A percentile compares a stretch with the other conserved stretches of the same genome.
Evolutionary conservation across 2,329 filamentous ascomycete genomes (phyloP).

Genomic region (Daldinia eschscholtzii): DNA sequence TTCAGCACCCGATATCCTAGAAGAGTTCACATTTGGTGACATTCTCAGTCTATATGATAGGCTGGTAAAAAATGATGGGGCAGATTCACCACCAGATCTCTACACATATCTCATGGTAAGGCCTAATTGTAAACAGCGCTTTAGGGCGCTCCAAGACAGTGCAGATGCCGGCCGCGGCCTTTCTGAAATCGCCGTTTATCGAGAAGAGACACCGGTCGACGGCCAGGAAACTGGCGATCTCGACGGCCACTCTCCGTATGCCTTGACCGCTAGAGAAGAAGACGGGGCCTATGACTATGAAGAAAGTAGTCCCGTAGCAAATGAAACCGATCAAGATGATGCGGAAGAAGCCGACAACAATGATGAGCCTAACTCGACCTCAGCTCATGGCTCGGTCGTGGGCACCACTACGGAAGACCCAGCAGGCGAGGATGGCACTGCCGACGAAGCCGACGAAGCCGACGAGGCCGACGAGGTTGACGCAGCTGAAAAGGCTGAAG

Average conservation of each 20-base stretch:
- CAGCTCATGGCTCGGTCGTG: slow-evolving; percentile 16
- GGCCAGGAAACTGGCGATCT: slow-evolving; percentile 36
- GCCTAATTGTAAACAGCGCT: slow-evolving; percentile 51
- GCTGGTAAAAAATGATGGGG: slow-evolving; percentile 51
- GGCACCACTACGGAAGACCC: slow-evolving; percentile 20
- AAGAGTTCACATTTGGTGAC: slow-evolving; percentile 51
- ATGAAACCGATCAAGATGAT: slow-evolving; percentile 34
- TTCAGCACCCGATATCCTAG: slow-evolving; percentile 49
- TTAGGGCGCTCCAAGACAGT: slow-evolving; percentile 51
- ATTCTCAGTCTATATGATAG: slow-evolving; percentile 50
- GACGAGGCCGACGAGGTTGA: not conserved
- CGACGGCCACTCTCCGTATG: slow-evolving; percentile 23
- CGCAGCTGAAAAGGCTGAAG: not conserved
- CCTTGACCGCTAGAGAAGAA: slow-evolving; percentile 39
- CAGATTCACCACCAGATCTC: slow-evolving; percentile 46
- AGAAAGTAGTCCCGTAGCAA: slow-evolving; percentile 34
- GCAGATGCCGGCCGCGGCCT: slow-evolving; percentile 51
- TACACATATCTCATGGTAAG: slow-evolving; percentile 52
- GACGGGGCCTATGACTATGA: slow-evolving; percentile 39
- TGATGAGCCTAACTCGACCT: slow-evolving; percentile 36
- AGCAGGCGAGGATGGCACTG: not conserved
- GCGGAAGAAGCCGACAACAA: slow-evolving; percentile 46
- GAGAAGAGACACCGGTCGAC: slow-evolving; percentile 43
- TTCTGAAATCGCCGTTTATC: slow-evolving; percentile 52
- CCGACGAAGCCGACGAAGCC: not conserved